These are phyloP conservation scores for Plasmodium cynomolgi DNA, from an alignment of 169 alveolate species.

Conservation along the genomic window DNA sequence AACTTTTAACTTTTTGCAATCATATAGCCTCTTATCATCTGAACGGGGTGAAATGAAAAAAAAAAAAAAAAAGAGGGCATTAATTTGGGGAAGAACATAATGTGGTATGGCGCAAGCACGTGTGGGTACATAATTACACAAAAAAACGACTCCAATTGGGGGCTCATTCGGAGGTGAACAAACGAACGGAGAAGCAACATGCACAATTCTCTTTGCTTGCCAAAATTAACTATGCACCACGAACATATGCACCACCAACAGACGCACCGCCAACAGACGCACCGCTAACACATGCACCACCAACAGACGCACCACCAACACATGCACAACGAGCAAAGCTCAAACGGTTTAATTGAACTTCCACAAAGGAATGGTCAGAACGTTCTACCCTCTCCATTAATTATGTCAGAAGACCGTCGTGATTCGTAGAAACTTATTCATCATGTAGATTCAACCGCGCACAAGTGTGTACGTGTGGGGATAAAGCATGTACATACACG, in stretches of 20 bases:
- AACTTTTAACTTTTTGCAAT: constrained; percentile 92
- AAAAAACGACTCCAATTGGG: neutral
- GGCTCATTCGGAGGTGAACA: neutral
- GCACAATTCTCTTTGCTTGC: neutral
- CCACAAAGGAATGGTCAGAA: constrained; percentile 35
- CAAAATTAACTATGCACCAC: neutral
- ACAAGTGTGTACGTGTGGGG: neutral
- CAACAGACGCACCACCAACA: neutral
- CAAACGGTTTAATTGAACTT: constrained; percentile 1
- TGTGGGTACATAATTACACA: neutral
- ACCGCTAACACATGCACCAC: too few relatives aligned
- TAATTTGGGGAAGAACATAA: neutral
- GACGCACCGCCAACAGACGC: too few relatives aligned
- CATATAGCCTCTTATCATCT: constrained; percentile 91
- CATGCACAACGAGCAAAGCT: neutral
- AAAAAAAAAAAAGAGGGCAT: neutral
- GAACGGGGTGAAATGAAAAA: neutral
- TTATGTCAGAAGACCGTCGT: constrained; percentile 90
- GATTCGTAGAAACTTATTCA: constrained; percentile 83
- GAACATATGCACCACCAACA: neutral
- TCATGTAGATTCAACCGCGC: constrained; percentile 78
- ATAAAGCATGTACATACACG: neutral
- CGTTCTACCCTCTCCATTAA: constrained; percentile 85
- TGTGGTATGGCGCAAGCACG: neutral
- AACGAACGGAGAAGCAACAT: neutral